Percentiles rank a stretch among this genome's conserved stretches.
Evolutionary conservation across 140 eudicot species (phyloP).

Genomic region (Erigeron philadelphicus): DNA sequence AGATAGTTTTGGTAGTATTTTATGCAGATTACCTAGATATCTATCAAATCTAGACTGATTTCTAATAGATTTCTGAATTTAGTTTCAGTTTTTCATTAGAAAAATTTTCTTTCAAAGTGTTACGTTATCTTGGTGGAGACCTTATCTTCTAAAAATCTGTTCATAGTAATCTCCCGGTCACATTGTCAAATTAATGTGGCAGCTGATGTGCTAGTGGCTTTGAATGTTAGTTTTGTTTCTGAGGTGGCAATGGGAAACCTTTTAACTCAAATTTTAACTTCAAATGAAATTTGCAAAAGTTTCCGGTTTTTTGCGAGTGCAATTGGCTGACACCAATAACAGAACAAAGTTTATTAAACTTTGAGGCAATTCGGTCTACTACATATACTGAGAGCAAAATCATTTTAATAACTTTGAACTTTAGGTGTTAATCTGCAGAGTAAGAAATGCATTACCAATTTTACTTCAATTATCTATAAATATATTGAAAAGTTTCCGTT

Average conservation of each 20-base stretch:
- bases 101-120: background rate
- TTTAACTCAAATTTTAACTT: conserved; percentile 6
- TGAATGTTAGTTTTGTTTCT: background rate
- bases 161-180: background rate
- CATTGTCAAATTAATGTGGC: background rate
- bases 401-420: background rate
- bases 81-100: background rate
- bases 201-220: background rate
- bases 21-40: background rate
- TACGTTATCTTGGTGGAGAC: background rate
- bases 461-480: conserved; percentile 19
- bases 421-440: conserved; percentile 9
- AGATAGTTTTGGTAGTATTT: background rate
- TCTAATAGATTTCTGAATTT: too few relatives aligned
- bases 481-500: background rate
- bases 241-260: background rate
- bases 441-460: conserved; percentile 18
- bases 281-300: background rate
- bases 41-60: background rate
- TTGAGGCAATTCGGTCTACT: background rate
- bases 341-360: background rate
- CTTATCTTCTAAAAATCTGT: background rate
- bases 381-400: conserved; percentile 2
- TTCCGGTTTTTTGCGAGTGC: background rate
- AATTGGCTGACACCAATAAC: background rate